phyloP scores from a whole-genome alignment of 805 yeast species.

The Schizosaccharomyces osmophilus region DNA sequence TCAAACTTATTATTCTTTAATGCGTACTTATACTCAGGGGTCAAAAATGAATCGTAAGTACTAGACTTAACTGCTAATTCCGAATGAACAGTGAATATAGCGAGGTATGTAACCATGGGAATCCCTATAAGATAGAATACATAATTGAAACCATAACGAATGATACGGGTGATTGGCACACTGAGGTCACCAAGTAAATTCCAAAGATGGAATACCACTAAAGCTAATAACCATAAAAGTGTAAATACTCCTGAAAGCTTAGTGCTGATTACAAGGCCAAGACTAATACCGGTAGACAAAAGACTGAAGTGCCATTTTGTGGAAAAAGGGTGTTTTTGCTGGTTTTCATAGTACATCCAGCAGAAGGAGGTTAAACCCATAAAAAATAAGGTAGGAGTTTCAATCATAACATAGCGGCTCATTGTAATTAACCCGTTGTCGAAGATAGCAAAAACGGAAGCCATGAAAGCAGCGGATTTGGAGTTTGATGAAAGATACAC shows the following conservation, averaged over 20 bases:
- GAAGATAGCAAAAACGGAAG: conserved; percentile 26
- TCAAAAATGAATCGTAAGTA: conserved; percentile 35
- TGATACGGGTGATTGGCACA: conserved; percentile 16
- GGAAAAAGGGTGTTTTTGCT: conserved; percentile 18
- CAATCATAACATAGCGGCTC: conserved; percentile 27
- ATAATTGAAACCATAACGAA: conserved; percentile 19
- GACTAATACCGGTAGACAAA: conserved; percentile 21
- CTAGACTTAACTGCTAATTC: conserved; percentile 22
- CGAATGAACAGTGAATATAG: conserved; percentile 35
- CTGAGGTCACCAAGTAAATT: conserved; percentile 37
- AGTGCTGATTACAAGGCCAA: conserved; percentile 34
- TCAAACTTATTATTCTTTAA: conserved; percentile 21
- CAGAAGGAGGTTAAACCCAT: conserved; percentile 25
- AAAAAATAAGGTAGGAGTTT: conserved; percentile 21
- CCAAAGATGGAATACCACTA: conserved; percentile 38
- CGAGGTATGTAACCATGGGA: conserved; percentile 35
- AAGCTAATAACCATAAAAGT: conserved; percentile 32
- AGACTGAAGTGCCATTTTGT: conserved; percentile 30
- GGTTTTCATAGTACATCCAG: conserved; percentile 25
- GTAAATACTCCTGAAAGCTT: conserved; percentile 54
- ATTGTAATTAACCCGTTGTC: conserved; percentile 39
- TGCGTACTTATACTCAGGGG: conserved; percentile 42
- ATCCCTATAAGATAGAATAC: conserved; percentile 21
- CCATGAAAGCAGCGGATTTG: conserved; percentile 24
- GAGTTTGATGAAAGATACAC: conserved; percentile 33